A percentile compares a stretch with the other conserved stretches of the same genome.
These are phyloP conservation scores for Liquidambar formosana DNA, from an alignment of 164 flowering plant species.

Conservation along the genomic window DNA sequence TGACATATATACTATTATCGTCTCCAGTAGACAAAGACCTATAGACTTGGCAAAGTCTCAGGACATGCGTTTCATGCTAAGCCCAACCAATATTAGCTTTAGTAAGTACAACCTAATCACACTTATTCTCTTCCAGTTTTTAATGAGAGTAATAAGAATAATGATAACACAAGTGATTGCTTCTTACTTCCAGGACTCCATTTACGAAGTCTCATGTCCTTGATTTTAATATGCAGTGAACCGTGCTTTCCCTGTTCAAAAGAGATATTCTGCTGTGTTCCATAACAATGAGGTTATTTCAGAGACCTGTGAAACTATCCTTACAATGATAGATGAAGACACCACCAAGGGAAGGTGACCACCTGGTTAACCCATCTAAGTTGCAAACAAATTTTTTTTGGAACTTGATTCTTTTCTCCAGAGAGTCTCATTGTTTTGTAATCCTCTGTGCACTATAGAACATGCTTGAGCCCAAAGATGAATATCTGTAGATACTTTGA, in stretches of 20 bases:
- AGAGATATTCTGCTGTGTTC: constrained; percentile 9
- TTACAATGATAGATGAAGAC: constrained; percentile 19
- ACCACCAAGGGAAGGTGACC: constrained; percentile 28
- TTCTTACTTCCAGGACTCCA: background rate
- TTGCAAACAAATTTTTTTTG: background rate
- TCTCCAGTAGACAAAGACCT: constrained; percentile 57
- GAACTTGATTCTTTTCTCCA: background rate
- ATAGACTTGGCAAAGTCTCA: constrained; percentile 63
- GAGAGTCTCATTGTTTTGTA: background rate
- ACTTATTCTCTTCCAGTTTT: background rate
- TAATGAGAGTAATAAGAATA: background rate
- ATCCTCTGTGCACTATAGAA: constrained; percentile 14
- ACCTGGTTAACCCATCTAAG: background rate
- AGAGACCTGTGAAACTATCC: constrained; percentile 19
- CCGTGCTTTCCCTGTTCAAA: constrained; percentile 18
- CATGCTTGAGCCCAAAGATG: constrained; percentile 18
- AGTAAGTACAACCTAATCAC: constrained; percentile 30
- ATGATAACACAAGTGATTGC: background rate
- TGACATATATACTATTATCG: constrained; percentile 5
- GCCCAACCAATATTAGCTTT: constrained; percentile 27
- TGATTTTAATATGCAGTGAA: constrained; percentile 27
- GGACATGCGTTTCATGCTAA: constrained; percentile 60
- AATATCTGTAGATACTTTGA: constrained; percentile 42
- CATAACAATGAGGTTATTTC: constrained; percentile 18
- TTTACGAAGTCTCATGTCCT: background rate